Conservation (phyloP, 495 filamentous ascomycete genomes). For the Penicillium pulvis region DNA sequence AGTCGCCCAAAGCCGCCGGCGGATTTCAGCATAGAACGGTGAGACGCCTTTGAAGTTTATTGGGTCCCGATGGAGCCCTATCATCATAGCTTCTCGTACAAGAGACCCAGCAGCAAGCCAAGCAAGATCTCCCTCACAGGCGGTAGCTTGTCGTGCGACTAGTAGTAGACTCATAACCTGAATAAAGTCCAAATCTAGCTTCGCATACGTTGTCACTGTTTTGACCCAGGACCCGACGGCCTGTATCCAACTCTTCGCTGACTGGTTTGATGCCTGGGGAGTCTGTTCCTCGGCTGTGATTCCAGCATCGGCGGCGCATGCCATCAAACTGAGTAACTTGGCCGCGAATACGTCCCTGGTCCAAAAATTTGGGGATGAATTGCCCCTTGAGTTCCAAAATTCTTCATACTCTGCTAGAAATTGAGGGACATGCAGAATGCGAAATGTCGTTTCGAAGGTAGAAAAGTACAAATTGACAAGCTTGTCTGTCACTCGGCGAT, state of each 20-base stretch:
- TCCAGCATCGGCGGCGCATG: neutral
- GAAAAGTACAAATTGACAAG: slow-evolving; percentile 3
- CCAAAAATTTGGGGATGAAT: neutral
- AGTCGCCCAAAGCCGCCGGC: slow-evolving; percentile 9
- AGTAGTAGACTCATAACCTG: slow-evolving; percentile 16
- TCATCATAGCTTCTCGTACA: slow-evolving; percentile 13
- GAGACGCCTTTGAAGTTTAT: neutral
- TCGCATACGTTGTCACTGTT: slow-evolving; percentile 8
- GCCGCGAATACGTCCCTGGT: slow-evolving; percentile 3
- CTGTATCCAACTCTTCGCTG: neutral
- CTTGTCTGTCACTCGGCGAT: neutral
- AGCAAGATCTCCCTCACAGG: slow-evolving; percentile 12
- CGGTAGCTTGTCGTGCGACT: slow-evolving; percentile 10
- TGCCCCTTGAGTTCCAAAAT: neutral
- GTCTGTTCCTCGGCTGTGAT: neutral
- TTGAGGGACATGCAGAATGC: slow-evolving; percentile 1
- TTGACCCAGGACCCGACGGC: slow-evolving; percentile 11
- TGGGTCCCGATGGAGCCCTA: slow-evolving; percentile 17
- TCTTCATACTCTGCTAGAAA: neutral
- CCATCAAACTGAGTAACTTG: neutral
- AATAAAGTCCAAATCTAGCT: slow-evolving; percentile 14
- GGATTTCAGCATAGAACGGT: slow-evolving; percentile 8
- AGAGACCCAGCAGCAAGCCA: slow-evolving; percentile 11
- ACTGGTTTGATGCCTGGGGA: neutral
- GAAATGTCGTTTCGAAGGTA: slow-evolving; percentile 6